These are phyloP conservation scores for Excoecaria agallocha DNA, from an alignment of 345 rosid genomes.

Conservation along the genomic window DNA sequence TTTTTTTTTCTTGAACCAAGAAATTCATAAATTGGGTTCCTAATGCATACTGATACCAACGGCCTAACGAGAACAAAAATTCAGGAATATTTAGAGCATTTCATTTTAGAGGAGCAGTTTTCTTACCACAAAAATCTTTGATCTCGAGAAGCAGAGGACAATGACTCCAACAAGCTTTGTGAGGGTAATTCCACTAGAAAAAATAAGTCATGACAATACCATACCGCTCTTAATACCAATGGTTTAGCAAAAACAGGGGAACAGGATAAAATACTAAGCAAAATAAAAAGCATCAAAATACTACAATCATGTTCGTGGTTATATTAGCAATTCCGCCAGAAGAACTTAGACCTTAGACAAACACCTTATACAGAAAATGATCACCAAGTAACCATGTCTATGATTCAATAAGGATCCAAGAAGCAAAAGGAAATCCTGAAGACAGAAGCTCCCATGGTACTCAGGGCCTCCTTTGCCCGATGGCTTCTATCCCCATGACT, in stretches of 20 bases:
- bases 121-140: conserved; percentile 84
- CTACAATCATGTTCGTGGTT: neutral
- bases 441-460: conserved; percentile 29
- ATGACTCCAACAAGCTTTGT: conserved; percentile 90
- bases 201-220: neutral
- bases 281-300: neutral
- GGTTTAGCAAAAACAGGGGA: neutral
- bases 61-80: too few species aligned
- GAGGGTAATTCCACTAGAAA: conserved; percentile 80
- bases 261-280: neutral
- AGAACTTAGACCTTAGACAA: neutral
- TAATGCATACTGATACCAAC: too few species aligned
- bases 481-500: conserved; percentile 17
- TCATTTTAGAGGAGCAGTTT: too few species aligned
- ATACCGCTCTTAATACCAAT: neutral
- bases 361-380: neutral
- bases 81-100: too few species aligned
- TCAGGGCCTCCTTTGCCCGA: conserved; percentile 22
- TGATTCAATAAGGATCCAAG: neutral
- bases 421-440: conserved; percentile 18
- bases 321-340: neutral
- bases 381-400: neutral
- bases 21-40: too few species aligned
- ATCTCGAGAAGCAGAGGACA: conserved; percentile 81
- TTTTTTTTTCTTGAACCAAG: too few species aligned